Conservation (phyloP, 2,329 filamentous ascomycete genomes). For the Cercospora janseana region DNA sequence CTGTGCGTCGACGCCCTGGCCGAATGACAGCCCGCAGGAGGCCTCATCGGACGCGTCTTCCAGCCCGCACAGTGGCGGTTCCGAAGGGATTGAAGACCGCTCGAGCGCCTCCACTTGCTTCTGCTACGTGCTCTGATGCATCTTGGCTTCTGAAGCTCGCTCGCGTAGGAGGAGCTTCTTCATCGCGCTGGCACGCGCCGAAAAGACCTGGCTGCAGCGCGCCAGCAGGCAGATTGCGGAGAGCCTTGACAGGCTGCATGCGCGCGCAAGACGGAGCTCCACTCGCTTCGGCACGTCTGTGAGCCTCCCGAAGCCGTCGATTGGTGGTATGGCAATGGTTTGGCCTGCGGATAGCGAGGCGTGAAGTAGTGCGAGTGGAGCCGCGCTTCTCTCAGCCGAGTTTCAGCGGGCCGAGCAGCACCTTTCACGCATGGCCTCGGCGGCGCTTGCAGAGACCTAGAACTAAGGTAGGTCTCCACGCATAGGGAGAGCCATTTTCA, state of each 20-base stretch:
- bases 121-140: conserved; percentile 18
- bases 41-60: neutral
- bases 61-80: conserved; percentile 6
- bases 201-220: conserved; percentile 8
- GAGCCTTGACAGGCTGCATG: neutral
- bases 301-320: neutral
- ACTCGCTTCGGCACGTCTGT: conserved; percentile 9
- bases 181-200: conserved; percentile 5
- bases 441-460: conserved; percentile 5
- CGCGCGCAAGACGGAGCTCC: conserved; percentile 10
- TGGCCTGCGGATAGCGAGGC: conserved; percentile 18
- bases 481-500: neutral
- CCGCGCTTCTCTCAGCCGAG: conserved; percentile 7
- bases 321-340: conserved; percentile 10
- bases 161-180: conserved; percentile 7
- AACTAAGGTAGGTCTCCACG: neutral
- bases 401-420: conserved; percentile 1
- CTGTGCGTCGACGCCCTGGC: conserved; percentile 4
- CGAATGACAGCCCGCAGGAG: neutral
- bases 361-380: conserved; percentile 22
- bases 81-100: neutral
- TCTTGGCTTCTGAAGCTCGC: neutral
- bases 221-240: conserved; percentile 4
- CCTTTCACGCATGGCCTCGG: neutral
- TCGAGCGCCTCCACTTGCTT: conserved; percentile 13